Evolutionary conservation across 1,139 yeast genomes (phyloP).

Genomic region (Saccharomyces hybrid): DNA sequence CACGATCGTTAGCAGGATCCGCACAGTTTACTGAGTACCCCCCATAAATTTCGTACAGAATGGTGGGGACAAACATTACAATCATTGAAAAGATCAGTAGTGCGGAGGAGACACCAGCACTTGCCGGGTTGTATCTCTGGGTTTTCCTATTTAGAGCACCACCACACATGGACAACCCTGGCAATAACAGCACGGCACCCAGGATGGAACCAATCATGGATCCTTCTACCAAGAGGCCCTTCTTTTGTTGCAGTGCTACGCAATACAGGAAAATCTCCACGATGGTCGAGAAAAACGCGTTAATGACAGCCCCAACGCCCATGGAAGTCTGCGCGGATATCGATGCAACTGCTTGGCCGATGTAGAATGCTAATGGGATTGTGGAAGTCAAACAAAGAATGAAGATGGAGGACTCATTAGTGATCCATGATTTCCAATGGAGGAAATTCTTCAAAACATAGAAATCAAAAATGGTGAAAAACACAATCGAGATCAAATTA

Average conservation of each 20-base stretch:
- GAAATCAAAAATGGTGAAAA: conserved; percentile 76
- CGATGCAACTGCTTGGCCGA: conserved; percentile 98
- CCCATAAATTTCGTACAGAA: conserved; percentile 86
- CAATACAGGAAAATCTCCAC: conserved; percentile 90
- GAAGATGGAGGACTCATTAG: conserved; percentile 54
- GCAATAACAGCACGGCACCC: conserved; percentile 85
- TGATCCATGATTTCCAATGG: conserved; percentile 42
- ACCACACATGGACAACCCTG: conserved; percentile 95
- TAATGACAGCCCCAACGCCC: conserved; percentile 98
- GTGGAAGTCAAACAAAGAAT: conserved; percentile 73
- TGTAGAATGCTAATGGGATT: conserved; percentile 89
- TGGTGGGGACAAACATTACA: conserved; percentile 89
- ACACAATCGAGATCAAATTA: conserved; percentile 69
- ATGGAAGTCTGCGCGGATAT: conserved; percentile 96
- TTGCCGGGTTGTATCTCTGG: conserved; percentile 88
- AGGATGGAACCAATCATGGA: conserved; percentile 92
- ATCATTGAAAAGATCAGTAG: conserved; percentile 87
- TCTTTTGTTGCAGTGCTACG: conserved; percentile 79
- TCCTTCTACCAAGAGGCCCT: conserved; percentile 90
- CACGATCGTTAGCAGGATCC: conserved; percentile 30
- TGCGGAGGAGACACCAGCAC: conserved; percentile 96
- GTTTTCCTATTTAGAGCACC: conserved; percentile 90
- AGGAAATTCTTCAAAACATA: conserved; percentile 51
- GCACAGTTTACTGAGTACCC: conserved; percentile 71
- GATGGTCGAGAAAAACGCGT: conserved; percentile 93